Evolutionary conservation across 2,329 filamentous ascomycete species (phyloP).

Genomic region (Clarireedia hainanense): DNA sequence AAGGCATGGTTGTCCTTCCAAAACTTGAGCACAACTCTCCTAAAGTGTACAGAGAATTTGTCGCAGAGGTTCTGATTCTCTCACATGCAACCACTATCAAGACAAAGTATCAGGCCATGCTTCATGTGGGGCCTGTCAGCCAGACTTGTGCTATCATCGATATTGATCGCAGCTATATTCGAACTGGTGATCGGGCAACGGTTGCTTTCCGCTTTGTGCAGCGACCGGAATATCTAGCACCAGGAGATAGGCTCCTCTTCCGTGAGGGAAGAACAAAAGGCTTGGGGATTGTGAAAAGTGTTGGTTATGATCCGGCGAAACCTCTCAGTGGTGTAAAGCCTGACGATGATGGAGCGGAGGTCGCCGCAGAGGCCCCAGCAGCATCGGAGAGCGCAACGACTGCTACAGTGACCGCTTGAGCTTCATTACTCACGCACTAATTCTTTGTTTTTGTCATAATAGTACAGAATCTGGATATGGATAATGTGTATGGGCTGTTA

Average conservation of each 20-base stretch:
- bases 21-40: slow-evolving; percentile 65
- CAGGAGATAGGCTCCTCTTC: slow-evolving; percentile 86
- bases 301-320: slow-evolving; percentile 72
- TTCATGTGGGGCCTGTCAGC: slow-evolving; percentile 89
- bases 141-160: slow-evolving; percentile 98
- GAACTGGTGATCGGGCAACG: slow-evolving; percentile 86
- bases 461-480: background rate
- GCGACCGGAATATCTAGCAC: slow-evolving; percentile 81
- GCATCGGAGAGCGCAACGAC: background rate
- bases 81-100: slow-evolving; percentile 97
- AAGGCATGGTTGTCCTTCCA: slow-evolving; percentile 94
- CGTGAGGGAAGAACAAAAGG: slow-evolving; percentile 93
- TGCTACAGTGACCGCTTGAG: background rate
- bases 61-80: slow-evolving; percentile 87
- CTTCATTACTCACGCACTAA: too few species aligned
- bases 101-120: slow-evolving; percentile 94
- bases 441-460: background rate
- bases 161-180: slow-evolving; percentile 90
- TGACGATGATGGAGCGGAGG: background rate
- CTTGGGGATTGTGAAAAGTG: slow-evolving; percentile 82
- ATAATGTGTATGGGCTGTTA: background rate
- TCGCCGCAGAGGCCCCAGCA: background rate
- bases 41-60: slow-evolving; percentile 68
- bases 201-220: slow-evolving; percentile 96
- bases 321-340: slow-evolving; percentile 31